Conservation (phyloP, 2,329 filamentous ascomycete genomes). For the Hyphodiscus sp. region DNA sequence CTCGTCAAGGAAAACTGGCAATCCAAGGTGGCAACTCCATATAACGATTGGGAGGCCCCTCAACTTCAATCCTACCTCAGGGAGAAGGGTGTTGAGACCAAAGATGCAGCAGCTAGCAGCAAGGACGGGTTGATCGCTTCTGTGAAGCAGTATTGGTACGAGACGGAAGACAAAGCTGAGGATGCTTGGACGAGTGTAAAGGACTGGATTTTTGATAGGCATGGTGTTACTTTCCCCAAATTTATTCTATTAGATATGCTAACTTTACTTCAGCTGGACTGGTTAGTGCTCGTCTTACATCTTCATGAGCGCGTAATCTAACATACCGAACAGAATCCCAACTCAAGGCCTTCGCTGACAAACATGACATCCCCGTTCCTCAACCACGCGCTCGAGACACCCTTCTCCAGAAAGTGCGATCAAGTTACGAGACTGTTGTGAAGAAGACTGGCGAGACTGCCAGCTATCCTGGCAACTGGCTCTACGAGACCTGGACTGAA, state of each 20-base stretch:
- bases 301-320: background rate
- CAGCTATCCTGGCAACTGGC: constrained; percentile 90
- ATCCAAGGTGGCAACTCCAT: constrained; percentile 64
- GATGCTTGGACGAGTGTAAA: constrained; percentile 66
- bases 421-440: constrained; percentile 73
- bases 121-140: constrained; percentile 62
- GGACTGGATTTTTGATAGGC: constrained; percentile 89
- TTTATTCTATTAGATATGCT: constrained; percentile 6
- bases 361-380: constrained; percentile 75
- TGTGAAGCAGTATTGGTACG: constrained; percentile 69
- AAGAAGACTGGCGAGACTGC: constrained; percentile 68
- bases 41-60: constrained; percentile 67
- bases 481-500: constrained; percentile 83
- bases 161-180: constrained; percentile 70
- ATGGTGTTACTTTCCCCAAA: constrained; percentile 25
- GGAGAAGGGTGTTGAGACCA: constrained; percentile 63
- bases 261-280: constrained; percentile 14
- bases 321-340: constrained; percentile 66
- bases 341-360: constrained; percentile 87
- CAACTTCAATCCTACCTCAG: constrained; percentile 63
- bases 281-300: constrained; percentile 7
- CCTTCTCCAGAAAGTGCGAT: constrained; percentile 68
- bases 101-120: constrained; percentile 59
- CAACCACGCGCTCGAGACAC: constrained; percentile 82
- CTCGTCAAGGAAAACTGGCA: constrained; percentile 92